A percentile compares a stretch with the other conserved stretches of the same genome.
These are phyloP conservation scores for Phytophthora capsici DNA, from an alignment of 352 stramenopile species.

Conservation along the genomic window DNA sequence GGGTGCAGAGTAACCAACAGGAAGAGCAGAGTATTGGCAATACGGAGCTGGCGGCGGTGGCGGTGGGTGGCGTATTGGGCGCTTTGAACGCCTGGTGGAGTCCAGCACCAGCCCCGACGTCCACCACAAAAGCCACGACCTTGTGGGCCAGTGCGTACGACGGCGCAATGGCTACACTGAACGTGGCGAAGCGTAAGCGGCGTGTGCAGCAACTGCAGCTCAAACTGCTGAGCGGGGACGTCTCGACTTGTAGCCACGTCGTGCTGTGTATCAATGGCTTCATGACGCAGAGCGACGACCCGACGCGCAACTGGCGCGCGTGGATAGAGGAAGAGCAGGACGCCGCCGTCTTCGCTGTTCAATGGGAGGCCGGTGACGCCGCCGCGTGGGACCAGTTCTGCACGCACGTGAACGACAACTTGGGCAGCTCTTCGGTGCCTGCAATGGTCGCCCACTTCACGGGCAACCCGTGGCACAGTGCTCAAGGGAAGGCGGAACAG, in stretches of 20 bases:
- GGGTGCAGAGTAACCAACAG: slow-evolving; percentile 57
- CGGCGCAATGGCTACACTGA: slow-evolving; percentile 75
- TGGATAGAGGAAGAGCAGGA: slow-evolving; percentile 46
- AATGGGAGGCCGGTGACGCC: slow-evolving; percentile 81
- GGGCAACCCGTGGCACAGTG: slow-evolving; percentile 86
- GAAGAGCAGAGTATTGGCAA: slow-evolving; percentile 53
- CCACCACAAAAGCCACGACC: slow-evolving; percentile 26
- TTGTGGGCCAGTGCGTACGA: slow-evolving; percentile 80
- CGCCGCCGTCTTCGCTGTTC: slow-evolving; percentile 68
- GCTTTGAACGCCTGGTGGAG: slow-evolving; percentile 77
- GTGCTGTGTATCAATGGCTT: slow-evolving; percentile 88
- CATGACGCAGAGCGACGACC: slow-evolving; percentile 83
- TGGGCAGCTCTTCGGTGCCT: slow-evolving; percentile 54
- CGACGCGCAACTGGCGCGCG: slow-evolving; percentile 62
- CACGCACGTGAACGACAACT: slow-evolving; percentile 71
- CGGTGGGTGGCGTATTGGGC: slow-evolving; percentile 64
- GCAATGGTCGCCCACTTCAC: slow-evolving; percentile 77
- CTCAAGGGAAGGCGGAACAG: slow-evolving; percentile 80
- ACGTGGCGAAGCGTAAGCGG: slow-evolving; percentile 68
- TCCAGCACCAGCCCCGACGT: slow-evolving; percentile 14
- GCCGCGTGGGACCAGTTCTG: slow-evolving; percentile 84
- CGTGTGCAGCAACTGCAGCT: slow-evolving; percentile 74
- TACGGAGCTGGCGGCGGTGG: slow-evolving; percentile 68
- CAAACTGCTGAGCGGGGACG: slow-evolving; percentile 70
- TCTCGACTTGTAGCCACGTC: slow-evolving; percentile 58